Evolutionary conservation across 1,284 basidiomycete species (phyloP).

Genomic region (Anthracocystis panici-leucophaei): DNA sequence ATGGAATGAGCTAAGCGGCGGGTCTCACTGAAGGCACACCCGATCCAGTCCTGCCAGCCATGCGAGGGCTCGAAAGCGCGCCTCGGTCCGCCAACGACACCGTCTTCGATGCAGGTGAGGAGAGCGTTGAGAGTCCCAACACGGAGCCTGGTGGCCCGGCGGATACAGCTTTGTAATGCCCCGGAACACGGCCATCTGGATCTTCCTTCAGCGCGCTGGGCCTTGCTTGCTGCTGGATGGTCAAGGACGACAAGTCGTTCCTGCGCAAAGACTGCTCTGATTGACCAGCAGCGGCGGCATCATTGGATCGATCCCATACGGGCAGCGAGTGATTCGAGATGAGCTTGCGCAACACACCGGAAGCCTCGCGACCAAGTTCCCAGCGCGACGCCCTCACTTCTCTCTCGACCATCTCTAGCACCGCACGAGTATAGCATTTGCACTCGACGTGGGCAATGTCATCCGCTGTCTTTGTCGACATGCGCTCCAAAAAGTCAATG

Average conservation of each 20-base stretch:
- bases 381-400: conserved; percentile 54
- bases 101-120: conserved; percentile 12
- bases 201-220: conserved; percentile 23
- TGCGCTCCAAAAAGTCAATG: conserved; percentile 43
- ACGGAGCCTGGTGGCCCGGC: background rate
- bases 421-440: conserved; percentile 48
- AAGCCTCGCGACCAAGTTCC: conserved; percentile 58
- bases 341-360: conserved; percentile 55
- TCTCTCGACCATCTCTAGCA: conserved; percentile 56
- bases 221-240: conserved; percentile 28
- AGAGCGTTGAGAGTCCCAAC: conserved; percentile 8
- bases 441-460: conserved; percentile 46
- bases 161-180: too few relatives aligned
- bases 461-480: conserved; percentile 50
- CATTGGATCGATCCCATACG: conserved; percentile 25
- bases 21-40: background rate
- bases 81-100: background rate
- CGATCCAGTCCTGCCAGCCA: conserved; percentile 1
- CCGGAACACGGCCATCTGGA: conserved; percentile 12
- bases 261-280: conserved; percentile 7
- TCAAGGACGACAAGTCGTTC: conserved; percentile 14
- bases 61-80: conserved; percentile 8
- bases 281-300: background rate
- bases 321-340: conserved; percentile 47
- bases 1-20: background rate